Conservation (phyloP, 345 rosid species). For the Raphanus sativus region DNA sequence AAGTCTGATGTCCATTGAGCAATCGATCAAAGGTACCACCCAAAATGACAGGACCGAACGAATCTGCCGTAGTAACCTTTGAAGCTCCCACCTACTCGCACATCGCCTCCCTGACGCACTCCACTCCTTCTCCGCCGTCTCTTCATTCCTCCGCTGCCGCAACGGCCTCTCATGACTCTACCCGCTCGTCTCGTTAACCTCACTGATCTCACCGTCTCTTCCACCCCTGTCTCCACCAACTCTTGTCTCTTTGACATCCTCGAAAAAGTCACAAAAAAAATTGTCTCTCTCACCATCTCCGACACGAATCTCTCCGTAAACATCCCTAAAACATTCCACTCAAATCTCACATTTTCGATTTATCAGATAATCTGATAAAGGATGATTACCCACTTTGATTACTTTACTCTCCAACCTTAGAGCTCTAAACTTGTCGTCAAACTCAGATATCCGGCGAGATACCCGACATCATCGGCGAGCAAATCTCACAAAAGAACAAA, state of each 20-base stretch:
- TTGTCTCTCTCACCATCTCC: constrained; percentile 48
- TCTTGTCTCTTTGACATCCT: constrained; percentile 70
- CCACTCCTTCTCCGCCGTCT: constrained; percentile 53
- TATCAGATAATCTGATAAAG: too few relatives aligned
- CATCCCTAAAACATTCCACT: too few relatives aligned
- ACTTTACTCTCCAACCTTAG: too few relatives aligned
- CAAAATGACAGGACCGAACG: constrained; percentile 63
- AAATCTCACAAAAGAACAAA: too few relatives aligned
- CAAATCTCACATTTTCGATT: too few relatives aligned
- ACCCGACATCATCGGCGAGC: too few relatives aligned
- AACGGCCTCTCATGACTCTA: constrained; percentile 67
- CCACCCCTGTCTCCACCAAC: constrained; percentile 58
- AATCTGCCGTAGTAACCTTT: constrained; percentile 46
- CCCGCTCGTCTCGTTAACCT: constrained; percentile 43
- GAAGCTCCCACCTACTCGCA: background rate
- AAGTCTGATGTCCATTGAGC: constrained; percentile 88
- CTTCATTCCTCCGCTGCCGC: too few relatives aligned
- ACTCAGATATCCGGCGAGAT: too few relatives aligned
- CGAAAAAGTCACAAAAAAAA: constrained; percentile 48
- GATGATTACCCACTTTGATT: too few relatives aligned
- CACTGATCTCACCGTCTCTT: too few relatives aligned
- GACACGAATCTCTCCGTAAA: too few relatives aligned
- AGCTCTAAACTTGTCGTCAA: too few relatives aligned
- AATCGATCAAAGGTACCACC: constrained; percentile 92
- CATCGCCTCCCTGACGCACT: constrained; percentile 59